Conservation (phyloP, 2,329 filamentous ascomycete species). For the Albifimbria verrucaria region DNA sequence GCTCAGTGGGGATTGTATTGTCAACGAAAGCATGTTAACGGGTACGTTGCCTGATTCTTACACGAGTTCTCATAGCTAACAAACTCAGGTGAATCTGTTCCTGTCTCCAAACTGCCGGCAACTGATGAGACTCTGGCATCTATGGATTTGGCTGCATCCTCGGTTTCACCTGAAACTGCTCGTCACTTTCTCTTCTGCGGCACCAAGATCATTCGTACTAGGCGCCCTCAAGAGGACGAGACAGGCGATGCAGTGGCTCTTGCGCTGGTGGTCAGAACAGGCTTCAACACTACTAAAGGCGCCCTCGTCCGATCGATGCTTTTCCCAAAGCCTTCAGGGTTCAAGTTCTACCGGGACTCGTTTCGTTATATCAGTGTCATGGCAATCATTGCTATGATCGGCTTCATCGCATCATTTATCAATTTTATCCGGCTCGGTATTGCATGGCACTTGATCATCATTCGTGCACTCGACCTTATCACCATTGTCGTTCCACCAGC, state of each 20-base stretch:
- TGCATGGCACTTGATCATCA: constrained; percentile 85
- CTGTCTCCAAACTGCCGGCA: constrained; percentile 86
- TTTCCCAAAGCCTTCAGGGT: constrained; percentile 95
- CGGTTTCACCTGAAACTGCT: constrained; percentile 77
- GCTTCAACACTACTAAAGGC: constrained; percentile 97
- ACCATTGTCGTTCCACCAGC: constrained; percentile 97
- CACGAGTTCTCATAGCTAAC: constrained; percentile 26
- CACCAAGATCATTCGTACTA: constrained; percentile 89
- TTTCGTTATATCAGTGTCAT: constrained; percentile 98
- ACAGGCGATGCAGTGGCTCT: constrained; percentile 87
- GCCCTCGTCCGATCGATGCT: constrained; percentile 95
- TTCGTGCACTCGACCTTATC: constrained; percentile 89
- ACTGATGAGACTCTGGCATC: constrained; percentile 73
- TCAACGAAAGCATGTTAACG: constrained; percentile 99
- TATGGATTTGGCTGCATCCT: constrained; percentile 76
- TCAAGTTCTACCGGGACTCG: constrained; percentile 97
- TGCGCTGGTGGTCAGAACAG: constrained; percentile 88
- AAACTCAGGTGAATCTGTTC: constrained; percentile 76
- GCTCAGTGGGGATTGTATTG: constrained; percentile 91
- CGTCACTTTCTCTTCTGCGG: constrained; percentile 92
- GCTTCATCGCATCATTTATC: constrained; percentile 86
- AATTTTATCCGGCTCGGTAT: constrained; percentile 87
- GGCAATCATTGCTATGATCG: constrained; percentile 78
- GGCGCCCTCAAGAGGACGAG: constrained; percentile 80
- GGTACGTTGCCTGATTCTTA: constrained; percentile 19